phyloP scores from a whole-genome alignment of 257 asterid species.

The Ilex aquifolium region DNA sequence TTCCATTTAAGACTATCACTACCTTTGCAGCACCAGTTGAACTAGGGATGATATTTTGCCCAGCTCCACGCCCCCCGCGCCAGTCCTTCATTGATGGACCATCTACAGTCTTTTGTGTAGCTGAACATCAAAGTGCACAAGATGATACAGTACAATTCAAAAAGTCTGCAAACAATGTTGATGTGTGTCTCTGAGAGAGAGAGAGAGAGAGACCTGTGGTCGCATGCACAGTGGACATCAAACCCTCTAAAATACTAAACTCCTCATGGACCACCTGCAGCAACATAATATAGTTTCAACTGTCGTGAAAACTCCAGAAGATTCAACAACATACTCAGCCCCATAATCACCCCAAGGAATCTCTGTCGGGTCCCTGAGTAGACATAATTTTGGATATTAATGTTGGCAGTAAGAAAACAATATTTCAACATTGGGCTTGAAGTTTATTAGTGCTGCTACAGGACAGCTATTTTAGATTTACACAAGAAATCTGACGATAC shows the following conservation, averaged over 20 bases:
- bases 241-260: constrained; percentile 91
- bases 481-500: constrained; percentile 26
- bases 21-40: constrained; percentile 99
- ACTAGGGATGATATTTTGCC: constrained; percentile 96
- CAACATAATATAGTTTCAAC: constrained; percentile 36
- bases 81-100: constrained; percentile 99
- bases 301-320: constrained; percentile 88
- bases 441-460: neutral
- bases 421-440: neutral
- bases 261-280: constrained; percentile 94
- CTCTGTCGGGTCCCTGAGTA: constrained; percentile 75
- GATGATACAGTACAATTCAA: constrained; percentile 14
- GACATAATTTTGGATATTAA: neutral
- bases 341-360: constrained; percentile 98
- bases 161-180: neutral
- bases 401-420: neutral
- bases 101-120: constrained; percentile 98
- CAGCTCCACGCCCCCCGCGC: constrained; percentile 99
- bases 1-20: constrained; percentile 5
- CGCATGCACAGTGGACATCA: constrained; percentile 99
- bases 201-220: constrained; percentile 63
- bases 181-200: neutral
- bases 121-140: constrained; percentile 39
- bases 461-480: neutral
- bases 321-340: constrained; percentile 84